phyloP scores from a whole-genome alignment of 495 filamentous ascomycete genomes.

The Venustampulla echinocandica region DNA sequence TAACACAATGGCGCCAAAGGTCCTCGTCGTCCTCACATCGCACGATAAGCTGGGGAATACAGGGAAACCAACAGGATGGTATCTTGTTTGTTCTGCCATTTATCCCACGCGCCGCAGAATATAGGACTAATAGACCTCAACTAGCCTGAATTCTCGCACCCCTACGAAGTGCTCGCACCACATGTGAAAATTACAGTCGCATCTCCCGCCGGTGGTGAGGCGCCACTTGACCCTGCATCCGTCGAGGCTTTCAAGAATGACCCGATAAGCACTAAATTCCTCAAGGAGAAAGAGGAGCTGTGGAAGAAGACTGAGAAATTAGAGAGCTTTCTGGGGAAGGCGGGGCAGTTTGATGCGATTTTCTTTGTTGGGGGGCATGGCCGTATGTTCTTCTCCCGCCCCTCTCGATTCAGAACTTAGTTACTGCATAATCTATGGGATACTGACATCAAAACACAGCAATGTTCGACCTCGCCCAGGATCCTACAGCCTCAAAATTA shows the following conservation, averaged over 20 bases:
- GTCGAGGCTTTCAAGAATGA: constrained; percentile 53
- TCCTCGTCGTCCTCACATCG: constrained; percentile 64
- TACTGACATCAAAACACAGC: constrained; percentile 31
- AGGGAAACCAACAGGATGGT: constrained; percentile 56
- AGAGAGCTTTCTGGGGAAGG: constrained; percentile 38
- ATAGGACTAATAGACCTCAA: background rate
- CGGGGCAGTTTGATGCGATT: constrained; percentile 56
- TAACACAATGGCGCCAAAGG: constrained; percentile 35
- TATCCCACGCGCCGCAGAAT: background rate
- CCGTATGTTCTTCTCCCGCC: constrained; percentile 38
- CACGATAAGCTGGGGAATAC: constrained; percentile 43
- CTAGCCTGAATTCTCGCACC: constrained; percentile 68
- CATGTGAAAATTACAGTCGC: constrained; percentile 50
- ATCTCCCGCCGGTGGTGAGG: constrained; percentile 58
- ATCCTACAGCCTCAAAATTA: constrained; percentile 42
- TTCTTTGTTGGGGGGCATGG: constrained; percentile 73
- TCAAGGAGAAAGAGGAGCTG: constrained; percentile 39
- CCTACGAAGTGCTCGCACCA: constrained; percentile 49
- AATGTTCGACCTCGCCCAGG: constrained; percentile 58
- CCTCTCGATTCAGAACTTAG: too few relatives aligned
- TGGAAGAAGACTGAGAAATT: constrained; percentile 58
- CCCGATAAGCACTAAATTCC: constrained; percentile 40
- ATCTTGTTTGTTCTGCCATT: constrained; percentile 36
- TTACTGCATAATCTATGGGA: background rate
- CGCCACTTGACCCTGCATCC: constrained; percentile 58